phyloP scores from a whole-genome alignment of 805 yeast genomes.

The Ascoidea asiatica region DNA sequence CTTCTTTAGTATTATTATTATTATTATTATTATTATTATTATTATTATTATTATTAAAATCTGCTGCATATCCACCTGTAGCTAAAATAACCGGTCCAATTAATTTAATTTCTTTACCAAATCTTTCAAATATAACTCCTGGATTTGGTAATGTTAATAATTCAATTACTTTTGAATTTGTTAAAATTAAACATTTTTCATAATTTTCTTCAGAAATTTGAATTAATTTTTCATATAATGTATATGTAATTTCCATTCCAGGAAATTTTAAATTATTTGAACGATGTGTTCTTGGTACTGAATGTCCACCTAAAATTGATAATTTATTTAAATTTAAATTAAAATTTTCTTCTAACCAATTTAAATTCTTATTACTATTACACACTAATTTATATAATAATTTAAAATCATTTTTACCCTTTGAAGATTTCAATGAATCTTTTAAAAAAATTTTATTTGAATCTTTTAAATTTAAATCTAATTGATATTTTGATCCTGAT shows the following conservation, averaged over 20 bases:
- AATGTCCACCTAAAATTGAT: slow-evolving; percentile 26
- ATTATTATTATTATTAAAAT: slow-evolving; percentile 20
- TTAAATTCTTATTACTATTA: slow-evolving; percentile 20
- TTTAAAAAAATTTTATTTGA: slow-evolving; percentile 15
- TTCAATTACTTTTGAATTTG: slow-evolving; percentile 25
- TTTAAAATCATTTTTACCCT: slow-evolving; percentile 19
- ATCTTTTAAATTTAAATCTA: slow-evolving; percentile 12
- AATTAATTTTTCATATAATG: slow-evolving; percentile 25
- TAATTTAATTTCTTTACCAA: slow-evolving; percentile 15
- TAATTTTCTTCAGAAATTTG: slow-evolving; percentile 20
- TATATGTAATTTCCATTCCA: slow-evolving; percentile 41
- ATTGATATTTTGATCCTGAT: slow-evolving; percentile 18
- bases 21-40: too few species aligned
- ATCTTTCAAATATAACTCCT: slow-evolving; percentile 27
- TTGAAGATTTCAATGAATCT: slow-evolving; percentile 24
- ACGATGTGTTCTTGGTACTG: slow-evolving; percentile 25
- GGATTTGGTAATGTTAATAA: slow-evolving; percentile 17
- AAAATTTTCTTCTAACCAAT: slow-evolving; percentile 20
- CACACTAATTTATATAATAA: slow-evolving; percentile 17
- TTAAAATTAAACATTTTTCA: slow-evolving; percentile 18
- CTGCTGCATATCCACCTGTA: slow-evolving; percentile 46
- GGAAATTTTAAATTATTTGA: slow-evolving; percentile 41
- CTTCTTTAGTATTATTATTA: not conserved
- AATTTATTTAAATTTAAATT: slow-evolving; percentile 20
- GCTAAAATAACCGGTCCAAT: slow-evolving; percentile 29